These are phyloP conservation scores for Entomophthora muscae DNA, from an alignment of 371 early-diverging fungal genomes.

Conservation along the genomic window DNA sequence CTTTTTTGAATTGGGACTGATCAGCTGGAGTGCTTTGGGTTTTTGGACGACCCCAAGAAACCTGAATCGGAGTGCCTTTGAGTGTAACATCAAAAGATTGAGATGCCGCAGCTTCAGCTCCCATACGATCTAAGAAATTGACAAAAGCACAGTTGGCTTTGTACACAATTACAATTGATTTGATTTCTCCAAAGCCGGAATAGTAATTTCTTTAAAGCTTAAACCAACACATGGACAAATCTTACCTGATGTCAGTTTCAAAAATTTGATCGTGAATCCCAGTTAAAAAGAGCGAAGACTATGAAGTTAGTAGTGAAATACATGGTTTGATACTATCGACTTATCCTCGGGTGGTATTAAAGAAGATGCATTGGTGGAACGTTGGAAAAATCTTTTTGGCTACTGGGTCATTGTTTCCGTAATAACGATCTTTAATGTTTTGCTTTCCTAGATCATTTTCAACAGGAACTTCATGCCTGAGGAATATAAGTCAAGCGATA, in stretches of 20 bases:
- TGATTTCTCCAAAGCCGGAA: slow-evolving; percentile 68
- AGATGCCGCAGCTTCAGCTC: slow-evolving; percentile 59
- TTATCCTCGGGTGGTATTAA: slow-evolving; percentile 45
- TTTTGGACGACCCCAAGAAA: slow-evolving; percentile 41
- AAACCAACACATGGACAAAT: neutral
- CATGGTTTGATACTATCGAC: slow-evolving; percentile 28
- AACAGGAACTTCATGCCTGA: slow-evolving; percentile 70
- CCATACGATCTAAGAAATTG: slow-evolving; percentile 54
- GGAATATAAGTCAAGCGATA: neutral
- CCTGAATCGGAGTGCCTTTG: slow-evolving; percentile 27
- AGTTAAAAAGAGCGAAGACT: slow-evolving; percentile 65
- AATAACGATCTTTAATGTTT: slow-evolving; percentile 82
- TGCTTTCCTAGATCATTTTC: slow-evolving; percentile 70
- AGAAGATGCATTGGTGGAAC: slow-evolving; percentile 19
- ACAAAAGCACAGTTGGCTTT: slow-evolving; percentile 76
- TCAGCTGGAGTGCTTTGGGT: slow-evolving; percentile 32
- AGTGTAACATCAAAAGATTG: slow-evolving; percentile 26
- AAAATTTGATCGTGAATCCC: slow-evolving; percentile 42
- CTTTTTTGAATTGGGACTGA: neutral
- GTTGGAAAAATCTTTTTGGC: slow-evolving; percentile 62
- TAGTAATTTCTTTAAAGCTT: slow-evolving; percentile 36
- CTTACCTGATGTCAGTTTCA: slow-evolving; percentile 46
- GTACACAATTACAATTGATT: slow-evolving; percentile 61
- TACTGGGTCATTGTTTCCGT: slow-evolving; percentile 85
- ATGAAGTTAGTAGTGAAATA: slow-evolving; percentile 6